phyloP scores from a whole-genome alignment of 75 land plant genomes.

The Cunninghamia lanceolata region DNA sequence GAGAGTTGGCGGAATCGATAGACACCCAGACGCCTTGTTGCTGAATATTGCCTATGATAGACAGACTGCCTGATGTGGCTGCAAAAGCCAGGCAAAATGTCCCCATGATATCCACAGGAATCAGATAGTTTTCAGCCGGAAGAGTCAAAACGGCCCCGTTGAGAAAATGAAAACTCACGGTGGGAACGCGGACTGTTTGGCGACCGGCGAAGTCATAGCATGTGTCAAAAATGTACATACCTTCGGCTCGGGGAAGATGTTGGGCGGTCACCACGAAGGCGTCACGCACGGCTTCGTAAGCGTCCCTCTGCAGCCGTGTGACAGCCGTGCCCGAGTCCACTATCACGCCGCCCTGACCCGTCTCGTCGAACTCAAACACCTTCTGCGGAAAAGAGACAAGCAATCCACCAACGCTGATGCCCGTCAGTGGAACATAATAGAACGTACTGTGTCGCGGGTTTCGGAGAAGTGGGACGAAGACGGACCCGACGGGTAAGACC shows the following conservation, averaged over 20 bases:
- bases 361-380: constrained; percentile 25
- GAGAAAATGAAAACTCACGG: constrained; percentile 61
- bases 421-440: constrained; percentile 76
- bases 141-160: constrained; percentile 59
- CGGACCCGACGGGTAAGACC: constrained; percentile 33
- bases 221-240: constrained; percentile 10
- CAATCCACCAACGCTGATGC: constrained; percentile 72
- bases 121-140: constrained; percentile 71
- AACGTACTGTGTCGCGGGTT: constrained; percentile 58
- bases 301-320: constrained; percentile 50
- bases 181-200: constrained; percentile 57
- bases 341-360: constrained; percentile 61
- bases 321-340: constrained; percentile 83
- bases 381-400: constrained; percentile 41
- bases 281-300: constrained; percentile 57
- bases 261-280: constrained; percentile 38
- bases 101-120: constrained; percentile 65
- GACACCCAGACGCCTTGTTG: constrained; percentile 61
- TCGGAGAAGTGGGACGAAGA: constrained; percentile 55
- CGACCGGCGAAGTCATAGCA: constrained; percentile 53
- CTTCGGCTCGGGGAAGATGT: constrained; percentile 22
- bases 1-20: constrained; percentile 5
- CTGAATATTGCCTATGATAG: constrained; percentile 89
- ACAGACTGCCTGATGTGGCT: constrained; percentile 49
- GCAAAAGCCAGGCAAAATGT: constrained; percentile 83